A percentile compares a stretch with the other conserved stretches of the same genome.
These are phyloP conservation scores for Dalbergia oliveri DNA, from an alignment of 306 rosid genomes.

Conservation along the genomic window DNA sequence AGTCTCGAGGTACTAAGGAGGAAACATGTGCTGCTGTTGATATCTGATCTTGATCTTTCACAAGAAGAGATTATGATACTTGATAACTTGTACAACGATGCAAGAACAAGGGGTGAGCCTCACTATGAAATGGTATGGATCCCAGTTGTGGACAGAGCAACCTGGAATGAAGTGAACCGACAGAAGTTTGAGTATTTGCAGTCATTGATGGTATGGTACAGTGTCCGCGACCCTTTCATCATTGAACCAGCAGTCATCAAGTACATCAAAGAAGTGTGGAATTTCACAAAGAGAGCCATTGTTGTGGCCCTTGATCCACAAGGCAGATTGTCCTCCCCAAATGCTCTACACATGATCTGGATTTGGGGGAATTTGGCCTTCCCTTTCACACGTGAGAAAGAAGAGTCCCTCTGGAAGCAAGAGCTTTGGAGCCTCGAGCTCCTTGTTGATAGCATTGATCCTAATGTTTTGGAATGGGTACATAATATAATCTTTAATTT, in stretches of 20 bases:
- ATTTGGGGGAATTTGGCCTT: slow-evolving; percentile 83
- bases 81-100: slow-evolving; percentile 53
- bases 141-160: slow-evolving; percentile 63
- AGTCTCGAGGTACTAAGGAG: slow-evolving; percentile 73
- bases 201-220: slow-evolving; percentile 72
- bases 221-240: slow-evolving; percentile 65
- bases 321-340: slow-evolving; percentile 69
- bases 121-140: slow-evolving; percentile 83
- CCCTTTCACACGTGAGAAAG: slow-evolving; percentile 81
- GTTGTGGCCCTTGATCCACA: slow-evolving; percentile 82
- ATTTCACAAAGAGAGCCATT: slow-evolving; percentile 70
- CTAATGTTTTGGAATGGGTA: slow-evolving; percentile 63
- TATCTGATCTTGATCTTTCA: slow-evolving; percentile 78
- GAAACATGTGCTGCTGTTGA: slow-evolving; percentile 78
- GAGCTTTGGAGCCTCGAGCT: slow-evolving; percentile 81
- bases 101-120: slow-evolving; percentile 46
- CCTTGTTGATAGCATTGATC: slow-evolving; percentile 71
- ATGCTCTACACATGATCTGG: slow-evolving; percentile 87
- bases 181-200: slow-evolving; percentile 63
- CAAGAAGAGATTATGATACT: slow-evolving; percentile 74
- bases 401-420: slow-evolving; percentile 69
- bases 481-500: background rate
- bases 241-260: slow-evolving; percentile 70
- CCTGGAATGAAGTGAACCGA: slow-evolving; percentile 47
- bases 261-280: slow-evolving; percentile 76